Conservation (phyloP, 352 stramenopile species). For the Pythium biforme region DNA sequence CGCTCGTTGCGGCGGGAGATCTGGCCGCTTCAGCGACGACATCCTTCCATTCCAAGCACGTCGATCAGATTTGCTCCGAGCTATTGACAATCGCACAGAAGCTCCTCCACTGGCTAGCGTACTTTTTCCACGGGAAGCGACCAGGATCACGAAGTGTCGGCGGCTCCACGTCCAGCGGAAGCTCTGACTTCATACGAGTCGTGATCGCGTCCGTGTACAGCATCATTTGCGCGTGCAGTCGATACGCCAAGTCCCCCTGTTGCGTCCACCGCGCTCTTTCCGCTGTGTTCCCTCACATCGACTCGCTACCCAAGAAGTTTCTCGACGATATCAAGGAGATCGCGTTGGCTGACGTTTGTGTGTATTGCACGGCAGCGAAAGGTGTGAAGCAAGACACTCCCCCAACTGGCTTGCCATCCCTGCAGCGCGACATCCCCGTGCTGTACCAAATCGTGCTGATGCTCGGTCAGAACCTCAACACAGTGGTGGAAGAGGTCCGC, state of each 20-base stretch:
- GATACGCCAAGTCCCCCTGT: slow-evolving; percentile 65
- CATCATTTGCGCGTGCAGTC: slow-evolving; percentile 60
- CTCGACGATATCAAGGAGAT: slow-evolving; percentile 60
- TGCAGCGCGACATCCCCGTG: slow-evolving; percentile 65
- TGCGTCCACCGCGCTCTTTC: slow-evolving; percentile 62
- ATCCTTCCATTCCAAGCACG: slow-evolving; percentile 47
- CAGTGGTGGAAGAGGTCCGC: slow-evolving; percentile 64
- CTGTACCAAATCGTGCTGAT: slow-evolving; percentile 60
- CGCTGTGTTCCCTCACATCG: slow-evolving; percentile 76
- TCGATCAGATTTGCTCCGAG: slow-evolving; percentile 67
- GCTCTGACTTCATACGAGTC: slow-evolving; percentile 57
- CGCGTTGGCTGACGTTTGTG: slow-evolving; percentile 48
- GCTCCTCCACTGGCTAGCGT: slow-evolving; percentile 65
- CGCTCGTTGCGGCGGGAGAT: slow-evolving; percentile 47
- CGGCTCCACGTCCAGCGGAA: slow-evolving; percentile 2
- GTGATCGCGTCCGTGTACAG: slow-evolving; percentile 73
- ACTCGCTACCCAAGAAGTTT: slow-evolving; percentile 45
- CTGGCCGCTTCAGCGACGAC: slow-evolving; percentile 52
- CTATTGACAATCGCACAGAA: slow-evolving; percentile 51
- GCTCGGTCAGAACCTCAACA: slow-evolving; percentile 48
- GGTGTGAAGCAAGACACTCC: not conserved
- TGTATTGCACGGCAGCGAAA: slow-evolving; percentile 32
- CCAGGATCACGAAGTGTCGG: slow-evolving; percentile 1
- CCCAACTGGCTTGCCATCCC: slow-evolving; percentile 31
- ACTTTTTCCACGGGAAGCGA: slow-evolving; percentile 52